Evolutionary conservation across 345 rosid species (phyloP).

Genomic region (thale cress (Arabidopsis thaliana)): TAIR10.1 NC_003070.9:5015001-5015500

Average conservation of each 20-base stretch:
- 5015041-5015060: conserved; percentile 63
- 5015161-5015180: conserved; percentile 56
- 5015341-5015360: not conserved
- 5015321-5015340: not conserved
- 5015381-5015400: conserved; percentile 39
- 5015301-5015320: conserved; percentile 56
- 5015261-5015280: conserved; percentile 78
- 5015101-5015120: not conserved
- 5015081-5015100: conserved; percentile 81
- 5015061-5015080: conserved; percentile 87
- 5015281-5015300: conserved; percentile 84
- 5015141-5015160: too few relatives aligned
- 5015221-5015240: conserved; percentile 96
- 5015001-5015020: conserved; percentile 92
- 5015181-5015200: conserved; percentile 51
- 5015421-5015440: conserved; percentile 88
- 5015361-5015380: conserved; percentile 2
- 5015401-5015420: conserved; percentile 92
- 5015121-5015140: too few relatives aligned
- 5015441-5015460: conserved; percentile 75
- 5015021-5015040: conserved; percentile 82
- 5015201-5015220: conserved; percentile 51
- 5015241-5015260: conserved; percentile 95
- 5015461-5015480: conserved; percentile 68
- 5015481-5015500: conserved; percentile 80